A percentile compares a stretch with the other conserved stretches of the same genome.
Conservation (phyloP, 176 grass and related monocot species). For the Hordeum vulgare region MorexV3_pseudomolecules_assembly NC_058524.1:453202600-453203099, state of each 20-base stretch:
- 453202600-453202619: no score
- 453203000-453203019: conserved; percentile 35
- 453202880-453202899: not conserved
- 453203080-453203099: conserved; percentile 21
- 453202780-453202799: conserved; percentile 20
- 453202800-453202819: not conserved
- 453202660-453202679: no score
- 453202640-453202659: no score
- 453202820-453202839: not conserved
- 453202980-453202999: not conserved
- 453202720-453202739: no score
- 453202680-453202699: no score
- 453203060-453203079: conserved; percentile 1
- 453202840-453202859: not conserved
- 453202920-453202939: not conserved
- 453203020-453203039: conserved; percentile 19
- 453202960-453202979: conserved; percentile 2
- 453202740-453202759: no score
- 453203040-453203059: not conserved
- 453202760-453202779: no score
- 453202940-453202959: not conserved
- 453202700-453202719: no score
- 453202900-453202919: not conserved
- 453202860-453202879: conserved; percentile 17
- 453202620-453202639: no score